Evolutionary conservation across 441 rosid genomes (phyloP), one percentile per base, ranked within the genome.

Genomic region (Erodium trifolium): DNA sequence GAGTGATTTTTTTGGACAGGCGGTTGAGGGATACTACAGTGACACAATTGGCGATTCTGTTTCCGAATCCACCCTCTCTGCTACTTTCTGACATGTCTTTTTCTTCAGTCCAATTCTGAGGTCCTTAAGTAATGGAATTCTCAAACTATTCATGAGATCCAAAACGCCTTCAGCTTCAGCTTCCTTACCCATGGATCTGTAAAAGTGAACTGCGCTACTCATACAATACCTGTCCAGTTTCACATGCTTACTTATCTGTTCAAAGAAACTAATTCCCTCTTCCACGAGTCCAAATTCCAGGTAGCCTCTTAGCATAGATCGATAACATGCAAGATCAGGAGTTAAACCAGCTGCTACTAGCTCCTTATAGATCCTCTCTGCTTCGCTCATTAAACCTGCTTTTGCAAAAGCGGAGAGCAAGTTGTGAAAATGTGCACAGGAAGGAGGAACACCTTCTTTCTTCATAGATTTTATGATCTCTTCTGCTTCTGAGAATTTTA

Each of bases 281-380:
- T 79, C 82, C 8, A 79, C 83, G 13, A 69, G 67, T 77, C 88
- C 89, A 66, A 71, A 75, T 66, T 80, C 85, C 82, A 86, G 35
- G 80, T 85, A 89, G 45, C 92, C 91, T 79, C 86, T 84, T 12
- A 86, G 77, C 84, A 89, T 83, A 41, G 78, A 76, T 41, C 82
- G 82, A 37, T 47, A 77, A 77, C 89, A 87, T 29, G 82, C 75
- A 69, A 78, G 73, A 69, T 86, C 87, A 60, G 89, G 89, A 78
- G 65, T 74, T 72, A 83, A 68, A 66, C 87, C 84, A 59, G 72
- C 73, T 31, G 69, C 60, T 2, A 76, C 57, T 67, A 86, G 75
- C 71, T 83, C 75, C 68, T 68, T 45, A 64, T 82, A 89, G 53
- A 85, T 81, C 75, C 86, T 83, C 76, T 81, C 86, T 0, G 93